Evolutionary conservation across 495 filamentous ascomycete genomes (phyloP), one percentile per base, ranked within the genome.

Genomic region (Coniosporium apollinis): DNA sequence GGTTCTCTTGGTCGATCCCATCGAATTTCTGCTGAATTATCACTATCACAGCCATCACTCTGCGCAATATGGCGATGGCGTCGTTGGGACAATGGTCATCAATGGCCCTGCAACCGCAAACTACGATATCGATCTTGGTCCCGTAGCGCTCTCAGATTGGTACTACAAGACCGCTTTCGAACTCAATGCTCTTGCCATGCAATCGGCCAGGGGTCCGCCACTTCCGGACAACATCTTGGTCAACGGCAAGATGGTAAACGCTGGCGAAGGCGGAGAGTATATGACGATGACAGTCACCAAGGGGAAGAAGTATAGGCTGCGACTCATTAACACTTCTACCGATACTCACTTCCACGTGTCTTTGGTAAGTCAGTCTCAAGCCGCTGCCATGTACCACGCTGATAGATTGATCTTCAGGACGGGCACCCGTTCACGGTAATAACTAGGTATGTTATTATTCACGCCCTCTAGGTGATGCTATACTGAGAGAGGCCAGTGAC

Each of bases 101-200:
- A 39, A 59, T 33, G 56, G 56, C 2, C 56, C 56, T 16, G 48
- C 54, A 20, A 49, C 44, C 1, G 43, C 55, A 13, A 54, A 56
- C 35, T 59, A 56, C 36, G 56, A 59, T 31, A 41, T 52, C 21
- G 56, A 57, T 34, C 42, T 57, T 11, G 55, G 54, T 2, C 36
- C 47, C 11, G 33, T 48, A 7, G 43, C 49, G 1, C 20, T 57
- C 8, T 49, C 36, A n/a, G 56, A 59, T 31, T 59, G 50, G 52
- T 54, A 47, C 44, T 56, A 58, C 34, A 19, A 29, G 16, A 41
- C 46, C 4, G 48, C 42, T 11, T 50, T 48, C 24, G 29, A 37
- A 26, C 15, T 31, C 22, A 31, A 34, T 4, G n/a, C 22, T 19
- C 19, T 31, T 8, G 40, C 41, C n/a, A 19, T 36, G 37, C 41